Conservation (phyloP, 2,329 filamentous ascomycete genomes). For the Colletotrichum chlorophyti region DNA sequence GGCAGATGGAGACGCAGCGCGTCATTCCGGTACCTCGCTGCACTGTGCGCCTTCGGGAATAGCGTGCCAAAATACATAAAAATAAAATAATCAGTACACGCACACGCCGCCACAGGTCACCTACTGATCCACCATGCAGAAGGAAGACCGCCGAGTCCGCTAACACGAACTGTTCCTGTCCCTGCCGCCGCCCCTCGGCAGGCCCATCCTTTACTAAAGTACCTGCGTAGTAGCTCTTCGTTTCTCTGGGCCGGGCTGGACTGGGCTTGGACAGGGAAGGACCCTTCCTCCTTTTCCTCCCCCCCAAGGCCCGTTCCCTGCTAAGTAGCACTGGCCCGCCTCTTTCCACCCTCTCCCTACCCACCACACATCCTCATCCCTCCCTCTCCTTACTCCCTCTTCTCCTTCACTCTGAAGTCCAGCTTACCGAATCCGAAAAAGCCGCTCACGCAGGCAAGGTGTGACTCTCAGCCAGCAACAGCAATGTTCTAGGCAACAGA, state of each 20-base stretch:
- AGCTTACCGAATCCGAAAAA: neutral
- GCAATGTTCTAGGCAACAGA: slow-evolving; percentile 25
- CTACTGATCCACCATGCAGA: slow-evolving; percentile 4
- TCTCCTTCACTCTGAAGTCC: slow-evolving; percentile 11
- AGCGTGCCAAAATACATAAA: slow-evolving; percentile 5
- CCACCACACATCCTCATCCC: slow-evolving; percentile 24
- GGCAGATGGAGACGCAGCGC: too few relatives aligned
- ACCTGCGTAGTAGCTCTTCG: too few relatives aligned
- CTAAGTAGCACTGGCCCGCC: slow-evolving; percentile 5
- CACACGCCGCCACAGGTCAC: slow-evolving; percentile 15
- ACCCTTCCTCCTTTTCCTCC: slow-evolving; percentile 25
- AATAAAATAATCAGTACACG: slow-evolving; percentile 9
- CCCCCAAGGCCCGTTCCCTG: slow-evolving; percentile 27
- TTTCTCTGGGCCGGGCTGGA: neutral
- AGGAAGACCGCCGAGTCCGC: slow-evolving; percentile 5
- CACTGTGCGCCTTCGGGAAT: slow-evolving; percentile 21
- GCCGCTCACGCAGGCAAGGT: slow-evolving; percentile 10
- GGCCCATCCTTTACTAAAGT: too few relatives aligned
- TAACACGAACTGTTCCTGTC: slow-evolving; percentile 10
- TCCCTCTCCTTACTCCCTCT: slow-evolving; percentile 25
- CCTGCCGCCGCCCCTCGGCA: neutral
- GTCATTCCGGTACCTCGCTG: slow-evolving; percentile 1
- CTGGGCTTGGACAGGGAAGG: slow-evolving; percentile 2
- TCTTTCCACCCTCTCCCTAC: slow-evolving; percentile 13
- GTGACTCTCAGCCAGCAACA: slow-evolving; percentile 2